Base-by-base conservation (phyloP, 768 basidiomycete species). In the Suillus luteus region DNA sequence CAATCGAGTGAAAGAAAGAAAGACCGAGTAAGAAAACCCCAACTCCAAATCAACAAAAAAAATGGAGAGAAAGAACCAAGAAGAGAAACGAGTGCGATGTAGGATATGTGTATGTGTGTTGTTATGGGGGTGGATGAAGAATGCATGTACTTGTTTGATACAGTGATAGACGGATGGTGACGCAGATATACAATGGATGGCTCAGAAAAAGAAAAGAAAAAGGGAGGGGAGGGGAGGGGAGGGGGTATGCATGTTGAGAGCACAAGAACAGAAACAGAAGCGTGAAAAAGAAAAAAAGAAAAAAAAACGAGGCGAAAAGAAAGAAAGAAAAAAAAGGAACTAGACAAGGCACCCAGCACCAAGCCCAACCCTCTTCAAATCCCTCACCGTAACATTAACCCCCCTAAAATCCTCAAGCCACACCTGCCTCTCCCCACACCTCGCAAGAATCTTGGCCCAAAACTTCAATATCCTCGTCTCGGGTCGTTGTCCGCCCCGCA, bases 381-480 rank as follows among this genome's bases (percentile, higher is more conserved):
- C 78, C 59, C 81, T 76, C 60, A 73, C 66, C 35, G 84, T 86
- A 64, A 89, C 78, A 71, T 87, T 87, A 22, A 84, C 76, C 19
- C 89, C 89, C 1, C 72, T 71, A 67, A 82, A 88, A 71, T 90
- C 87, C 75, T 91, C 87, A 59, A 91, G 73, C 81, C 83, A 86
- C 63, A 91, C 86, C 41, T 78, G 82, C 9, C 82, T 78, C 65
- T 78, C 80, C 55, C 78, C 75, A 73, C 88, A 89, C 63, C 80
- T 73, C 55, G 75, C 73, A 55, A 86, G 70, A 52, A 86, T 82
- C 43, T 75, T 73, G 62, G 75, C 74, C 85, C 85, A 86, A 62
- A 89, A 85, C 61, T 78, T 77, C 57, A 77, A 51, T 48, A 81
- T 71, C 60, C 79, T 72, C 49, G 69, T 69, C 65, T 76, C 71